Base-by-base conservation (phyloP, 495 filamentous ascomycete species). In the Xylaria intraflava region DNA sequence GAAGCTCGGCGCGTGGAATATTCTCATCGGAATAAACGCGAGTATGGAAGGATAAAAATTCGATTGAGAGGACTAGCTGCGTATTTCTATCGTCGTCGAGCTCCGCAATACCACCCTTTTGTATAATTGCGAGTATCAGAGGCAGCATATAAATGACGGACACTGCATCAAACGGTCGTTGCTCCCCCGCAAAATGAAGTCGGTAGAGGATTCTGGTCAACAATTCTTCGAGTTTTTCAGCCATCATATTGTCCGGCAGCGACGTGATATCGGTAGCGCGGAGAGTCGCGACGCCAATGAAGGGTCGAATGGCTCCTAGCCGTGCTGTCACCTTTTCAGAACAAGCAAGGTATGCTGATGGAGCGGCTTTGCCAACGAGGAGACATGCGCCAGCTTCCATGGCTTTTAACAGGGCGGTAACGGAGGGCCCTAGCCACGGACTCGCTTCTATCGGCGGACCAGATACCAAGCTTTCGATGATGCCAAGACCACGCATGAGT, bases 131-230 rank as follows among this genome's bases (percentile, higher is more conserved):
- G 48, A 90, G 83, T 7, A 95, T 68, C 35, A 98, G 74, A 0
- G 94, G 89, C 6, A 97, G 76, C 29, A 93, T 79, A 60, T 96
- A 98, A 46, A 85, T 86, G 19, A 97, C 73, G 1, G 92, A 89
- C 4, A 90, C 82, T 2, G 78, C 75, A 63, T 97, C 94, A 55
- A 97, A 89, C 3, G 91, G 89, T 2, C 90, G 82, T 65, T 97
- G 93, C 64, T 96, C 93, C 11, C 87, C 87, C 49, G 89, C 78
- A 64, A 96, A 94, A 17, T 90, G 86, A 41, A 98, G 69, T 29
- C 91, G 85, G 67, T 96, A 96, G 12, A 98, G 75, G 7, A 97
- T 82, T 67, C 93, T 81, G 16, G 92, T 96, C 11, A 94, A 78
- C 3, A 96, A 81, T 43, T 93, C 86, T 53, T 88, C 88, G 43